Conservation (phyloP, 768 basidiomycete species). For the Panellus pusillus region DNA sequence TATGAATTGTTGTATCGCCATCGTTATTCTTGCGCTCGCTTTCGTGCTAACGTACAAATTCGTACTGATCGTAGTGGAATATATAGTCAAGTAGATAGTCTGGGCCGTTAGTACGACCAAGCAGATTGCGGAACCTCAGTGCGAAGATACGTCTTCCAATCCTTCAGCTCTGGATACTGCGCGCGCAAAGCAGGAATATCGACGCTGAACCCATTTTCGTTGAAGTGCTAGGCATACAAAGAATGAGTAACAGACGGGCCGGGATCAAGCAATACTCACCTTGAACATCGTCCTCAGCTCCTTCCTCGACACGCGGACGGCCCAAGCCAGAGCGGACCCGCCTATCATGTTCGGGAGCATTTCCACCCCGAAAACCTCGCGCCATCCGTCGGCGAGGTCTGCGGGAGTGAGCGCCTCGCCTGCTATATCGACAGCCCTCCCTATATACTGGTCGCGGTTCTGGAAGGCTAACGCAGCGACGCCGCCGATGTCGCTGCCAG, state of each 20-base stretch:
- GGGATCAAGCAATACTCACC: background rate
- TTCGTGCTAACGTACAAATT: no score
- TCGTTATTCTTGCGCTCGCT: no score
- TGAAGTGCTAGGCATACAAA: slow-evolving; percentile 6
- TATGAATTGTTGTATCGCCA: no score
- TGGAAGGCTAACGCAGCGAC: slow-evolving; percentile 5
- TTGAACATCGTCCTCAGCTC: slow-evolving; percentile 15
- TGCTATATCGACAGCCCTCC: slow-evolving; percentile 4
- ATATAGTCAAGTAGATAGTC: no score
- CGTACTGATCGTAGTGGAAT: no score
- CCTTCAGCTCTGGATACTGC: slow-evolving; percentile 7
- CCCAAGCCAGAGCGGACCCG: background rate
- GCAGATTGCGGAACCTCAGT: background rate
- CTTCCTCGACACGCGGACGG: background rate
- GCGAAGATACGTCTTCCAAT: slow-evolving; percentile 8
- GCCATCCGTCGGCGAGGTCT: slow-evolving; percentile 11
- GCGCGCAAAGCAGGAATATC: slow-evolving; percentile 14
- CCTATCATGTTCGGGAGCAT: slow-evolving; percentile 4
- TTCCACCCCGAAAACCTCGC: slow-evolving; percentile 6
- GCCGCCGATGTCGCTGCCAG: slow-evolving; percentile 12
- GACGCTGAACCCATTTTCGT: slow-evolving; percentile 4
- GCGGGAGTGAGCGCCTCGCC: slow-evolving; percentile 3
- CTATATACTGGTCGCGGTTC: slow-evolving; percentile 1
- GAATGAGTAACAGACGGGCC: background rate
- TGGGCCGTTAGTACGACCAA: no score